Evolutionary conservation across 2,329 filamentous ascomycete species (phyloP), one percentile per base, ranked within the genome.

Genomic region (Nemania sp.): DNA sequence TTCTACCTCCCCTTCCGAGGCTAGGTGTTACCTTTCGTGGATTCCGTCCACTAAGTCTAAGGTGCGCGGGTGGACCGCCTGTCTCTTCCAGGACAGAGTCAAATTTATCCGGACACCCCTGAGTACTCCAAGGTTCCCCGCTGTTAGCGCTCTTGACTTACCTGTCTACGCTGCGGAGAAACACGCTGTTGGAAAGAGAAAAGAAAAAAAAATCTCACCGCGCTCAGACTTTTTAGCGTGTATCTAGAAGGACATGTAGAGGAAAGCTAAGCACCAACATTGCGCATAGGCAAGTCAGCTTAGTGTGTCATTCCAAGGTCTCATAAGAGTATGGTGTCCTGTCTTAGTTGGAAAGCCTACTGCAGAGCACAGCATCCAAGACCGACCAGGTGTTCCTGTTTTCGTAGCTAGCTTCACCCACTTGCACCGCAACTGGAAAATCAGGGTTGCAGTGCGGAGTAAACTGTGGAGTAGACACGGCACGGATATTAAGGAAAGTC

Each of bases 401-500:
- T 67, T 67, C 64, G 60, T 49, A 57, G 58, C 54, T 69, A 57
- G 43, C 35, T 57, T 64, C 60, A 29, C 43, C 64, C 26, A 29
- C 26, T 45, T 29, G 24, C 57, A 59, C 64, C 62, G 38, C 51
- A 67, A 56, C 24, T 53, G 49, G 56, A 60, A 68, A 59, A 58
- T 59, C 49, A 67, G 49, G 58, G 66, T 70, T 64, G 59, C 62
- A 63, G 54, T 71, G 69, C 69, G 69, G 69, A 71, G 69, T 68
- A 69, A 59, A 54, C 53, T 66, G 66, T 70, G 68, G 68, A 70
- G 66, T 66, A 69, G 63, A 66, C 65, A 70, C 68, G 68, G 68
- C 68, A 68, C 68, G 68, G 68, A 68, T 70, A 66, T 70, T 59
- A 68, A 56, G 51, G 59, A 57, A 55, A 53, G 26, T 63, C 32